These are phyloP conservation scores for Arachnomyces sp. DNA, from an alignment of 2,329 filamentous ascomycete genomes.

Conservation along the genomic window DNA sequence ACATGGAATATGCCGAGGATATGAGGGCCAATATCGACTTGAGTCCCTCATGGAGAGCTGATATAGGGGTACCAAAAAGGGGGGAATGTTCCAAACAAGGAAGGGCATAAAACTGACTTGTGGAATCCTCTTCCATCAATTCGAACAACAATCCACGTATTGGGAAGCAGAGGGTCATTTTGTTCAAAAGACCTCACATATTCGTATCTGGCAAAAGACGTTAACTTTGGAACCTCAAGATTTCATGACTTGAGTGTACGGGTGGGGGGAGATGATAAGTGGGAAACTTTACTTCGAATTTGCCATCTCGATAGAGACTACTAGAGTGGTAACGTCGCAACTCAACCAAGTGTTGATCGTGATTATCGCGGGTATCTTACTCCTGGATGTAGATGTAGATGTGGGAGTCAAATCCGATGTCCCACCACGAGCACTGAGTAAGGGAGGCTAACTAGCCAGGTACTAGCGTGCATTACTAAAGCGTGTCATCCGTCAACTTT, in stretches of 20 bases:
- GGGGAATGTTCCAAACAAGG: constrained; percentile 6
- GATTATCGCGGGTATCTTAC: too few species aligned
- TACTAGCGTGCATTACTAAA: too few species aligned
- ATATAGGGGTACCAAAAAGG: background rate
- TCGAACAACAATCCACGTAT: constrained; percentile 91
- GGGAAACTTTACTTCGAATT: constrained; percentile 15
- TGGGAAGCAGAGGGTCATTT: constrained; percentile 67
- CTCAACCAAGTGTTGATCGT: too few species aligned
- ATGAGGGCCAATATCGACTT: background rate
- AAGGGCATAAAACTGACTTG: constrained; percentile 61
- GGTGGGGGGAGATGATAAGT: too few species aligned
- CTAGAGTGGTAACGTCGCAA: too few species aligned
- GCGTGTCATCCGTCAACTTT: background rate
- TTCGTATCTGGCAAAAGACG: constrained; percentile 61
- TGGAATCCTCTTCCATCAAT: constrained; percentile 93
- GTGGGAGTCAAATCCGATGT: background rate
- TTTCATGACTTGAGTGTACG: too few species aligned
- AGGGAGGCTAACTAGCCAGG: too few species aligned
- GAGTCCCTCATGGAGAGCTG: background rate
- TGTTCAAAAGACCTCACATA: constrained; percentile 90
- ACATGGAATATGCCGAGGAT: background rate
- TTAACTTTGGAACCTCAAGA: background rate
- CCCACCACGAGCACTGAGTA: too few species aligned
- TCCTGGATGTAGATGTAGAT: constrained; percentile 1
- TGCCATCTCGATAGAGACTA: constrained; percentile 10